A percentile compares a stretch with the other conserved stretches of the same genome.
Conservation (phyloP, 2,329 filamentous ascomycete genomes). For the Ceratocystiopsis brevicomis region DNA sequence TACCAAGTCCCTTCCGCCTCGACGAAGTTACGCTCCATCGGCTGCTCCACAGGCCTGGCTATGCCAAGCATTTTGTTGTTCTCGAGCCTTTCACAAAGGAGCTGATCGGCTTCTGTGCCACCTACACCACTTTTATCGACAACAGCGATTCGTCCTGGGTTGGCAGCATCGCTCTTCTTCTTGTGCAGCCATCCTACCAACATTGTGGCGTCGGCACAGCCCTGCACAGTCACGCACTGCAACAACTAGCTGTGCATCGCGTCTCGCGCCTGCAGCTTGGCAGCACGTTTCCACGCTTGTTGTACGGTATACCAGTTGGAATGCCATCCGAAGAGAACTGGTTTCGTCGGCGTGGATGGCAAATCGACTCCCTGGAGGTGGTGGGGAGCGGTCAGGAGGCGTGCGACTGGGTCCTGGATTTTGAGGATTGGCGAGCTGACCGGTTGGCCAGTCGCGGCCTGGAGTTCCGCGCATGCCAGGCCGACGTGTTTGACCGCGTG, state of each 20-base stretch:
- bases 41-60: constrained; percentile 34
- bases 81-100: constrained; percentile 24
- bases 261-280: constrained; percentile 37
- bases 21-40: constrained; percentile 22
- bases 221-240: constrained; percentile 32
- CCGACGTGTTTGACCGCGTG: constrained; percentile 26
- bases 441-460: constrained; percentile 22
- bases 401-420: constrained; percentile 34
- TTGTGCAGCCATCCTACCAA: constrained; percentile 30
- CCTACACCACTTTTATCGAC: constrained; percentile 38
- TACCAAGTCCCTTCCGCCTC: constrained; percentile 28
- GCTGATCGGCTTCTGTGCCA: constrained; percentile 39
- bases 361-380: constrained; percentile 20
- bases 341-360: constrained; percentile 37
- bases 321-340: constrained; percentile 24
- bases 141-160: constrained; percentile 31
- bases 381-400: constrained; percentile 30
- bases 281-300: constrained; percentile 36
- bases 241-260: constrained; percentile 28
- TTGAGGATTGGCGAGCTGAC: constrained; percentile 27
- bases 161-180: constrained; percentile 34
- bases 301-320: constrained; percentile 32
- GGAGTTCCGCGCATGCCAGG: constrained; percentile 25
- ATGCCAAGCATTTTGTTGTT: constrained; percentile 37
- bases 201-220: constrained; percentile 31